phyloP scores from a whole-genome alignment of 208 protist species.

The Kentomonas sorsogonicus region DNA sequence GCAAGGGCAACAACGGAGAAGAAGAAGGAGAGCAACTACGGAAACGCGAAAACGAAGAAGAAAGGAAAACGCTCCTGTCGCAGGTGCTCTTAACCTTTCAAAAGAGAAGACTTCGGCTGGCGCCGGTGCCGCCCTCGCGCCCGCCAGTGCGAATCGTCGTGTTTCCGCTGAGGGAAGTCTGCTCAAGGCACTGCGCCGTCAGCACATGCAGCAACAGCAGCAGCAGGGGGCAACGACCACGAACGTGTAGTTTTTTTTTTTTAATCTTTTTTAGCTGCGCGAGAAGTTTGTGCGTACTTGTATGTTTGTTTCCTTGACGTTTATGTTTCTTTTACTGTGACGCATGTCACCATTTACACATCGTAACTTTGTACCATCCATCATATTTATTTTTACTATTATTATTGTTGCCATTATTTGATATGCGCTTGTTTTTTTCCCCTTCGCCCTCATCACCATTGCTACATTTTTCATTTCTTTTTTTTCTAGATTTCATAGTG shows the following conservation, averaged over 20 bases:
- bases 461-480: not conserved
- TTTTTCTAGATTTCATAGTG: not conserved
- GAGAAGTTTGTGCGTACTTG: not conserved
- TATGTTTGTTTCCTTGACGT: not conserved
- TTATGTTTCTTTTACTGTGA: slow-evolving; percentile 1
- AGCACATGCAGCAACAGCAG: not conserved
- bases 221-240: not conserved
- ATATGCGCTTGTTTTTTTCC: slow-evolving; percentile 5
- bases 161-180: too few species aligned
- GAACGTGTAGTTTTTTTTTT: slow-evolving; percentile 9
- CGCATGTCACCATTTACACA: not conserved
- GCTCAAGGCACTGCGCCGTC: not conserved
- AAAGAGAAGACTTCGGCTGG: not conserved
- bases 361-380: not conserved
- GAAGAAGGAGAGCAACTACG: not conserved
- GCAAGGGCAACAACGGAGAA: not conserved
- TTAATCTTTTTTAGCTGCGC: slow-evolving; percentile 1
- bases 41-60: not conserved
- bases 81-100: too few species aligned
- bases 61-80: too few species aligned
- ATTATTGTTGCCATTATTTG: slow-evolving; percentile 3
- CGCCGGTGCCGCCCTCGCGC: not conserved
- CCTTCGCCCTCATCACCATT: not conserved
- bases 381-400: not conserved
- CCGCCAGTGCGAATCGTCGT: too few species aligned